These are phyloP conservation scores for Phytophthora lateralis DNA, from an alignment of 352 stramenopile genomes.

Conservation along the genomic window DNA sequence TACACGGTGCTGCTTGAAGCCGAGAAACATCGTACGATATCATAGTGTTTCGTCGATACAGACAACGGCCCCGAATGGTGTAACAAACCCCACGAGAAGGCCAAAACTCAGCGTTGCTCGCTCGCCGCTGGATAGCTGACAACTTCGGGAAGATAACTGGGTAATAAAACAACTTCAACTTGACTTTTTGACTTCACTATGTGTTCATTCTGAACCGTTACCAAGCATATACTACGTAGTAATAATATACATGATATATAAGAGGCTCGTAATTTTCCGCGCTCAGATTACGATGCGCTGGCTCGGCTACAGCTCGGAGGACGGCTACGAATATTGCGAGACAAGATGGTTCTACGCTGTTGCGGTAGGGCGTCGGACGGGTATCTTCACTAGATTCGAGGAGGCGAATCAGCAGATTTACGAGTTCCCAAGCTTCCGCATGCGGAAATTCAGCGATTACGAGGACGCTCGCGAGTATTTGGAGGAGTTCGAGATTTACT, in stretches of 20 bases:
- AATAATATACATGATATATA: no score
- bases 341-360: slow-evolving; percentile 24
- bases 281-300: slow-evolving; percentile 25
- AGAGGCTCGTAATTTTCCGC: neutral
- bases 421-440: slow-evolving; percentile 11
- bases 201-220: neutral
- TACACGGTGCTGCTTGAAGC: slow-evolving; percentile 4
- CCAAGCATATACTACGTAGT: neutral
- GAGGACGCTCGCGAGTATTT: slow-evolving; percentile 23
- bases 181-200: neutral
- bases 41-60: slow-evolving; percentile 1
- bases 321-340: slow-evolving; percentile 19
- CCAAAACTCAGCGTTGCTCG: neutral
- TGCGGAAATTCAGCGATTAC: slow-evolving; percentile 19
- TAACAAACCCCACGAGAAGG: neutral
- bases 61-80: neutral
- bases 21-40: neutral
- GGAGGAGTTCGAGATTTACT: slow-evolving; percentile 20
- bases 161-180: slow-evolving; percentile 1
- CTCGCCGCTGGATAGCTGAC: neutral
- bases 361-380: slow-evolving; percentile 12
- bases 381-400: slow-evolving; percentile 9
- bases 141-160: neutral
- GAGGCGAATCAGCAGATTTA: slow-evolving; percentile 12
- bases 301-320: slow-evolving; percentile 35